Evolutionary conservation across 305 asterid species (phyloP).

Genomic region (Fraxinus sp.): DNA sequence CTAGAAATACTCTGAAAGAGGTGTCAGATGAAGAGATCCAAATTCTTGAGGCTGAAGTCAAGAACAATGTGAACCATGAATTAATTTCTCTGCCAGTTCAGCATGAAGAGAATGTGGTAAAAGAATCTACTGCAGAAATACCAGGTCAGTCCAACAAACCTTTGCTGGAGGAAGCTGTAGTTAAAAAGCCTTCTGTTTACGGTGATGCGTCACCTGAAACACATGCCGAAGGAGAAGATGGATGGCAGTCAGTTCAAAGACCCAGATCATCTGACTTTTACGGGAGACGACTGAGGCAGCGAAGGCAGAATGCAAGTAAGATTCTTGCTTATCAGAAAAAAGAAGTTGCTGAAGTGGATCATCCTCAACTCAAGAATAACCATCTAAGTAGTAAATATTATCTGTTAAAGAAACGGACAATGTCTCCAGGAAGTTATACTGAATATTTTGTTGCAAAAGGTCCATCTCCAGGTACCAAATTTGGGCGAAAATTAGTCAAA

Average conservation of each 20-base stretch:
- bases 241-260: conserved; percentile 96
- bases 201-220: conserved; percentile 50
- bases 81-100: conserved; percentile 39
- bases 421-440: conserved; percentile 65
- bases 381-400: conserved; percentile 64
- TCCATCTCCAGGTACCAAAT: conserved; percentile 60
- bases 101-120: conserved; percentile 39
- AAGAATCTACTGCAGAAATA: conserved; percentile 39
- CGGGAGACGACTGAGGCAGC: conserved; percentile 73
- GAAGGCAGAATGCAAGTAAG: conserved; percentile 60
- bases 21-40: conserved; percentile 50
- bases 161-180: conserved; percentile 39
- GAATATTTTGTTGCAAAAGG: conserved; percentile 81
- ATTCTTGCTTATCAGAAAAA: conserved; percentile 68
- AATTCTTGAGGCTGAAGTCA: conserved; percentile 40
- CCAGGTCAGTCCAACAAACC: conserved; percentile 41
- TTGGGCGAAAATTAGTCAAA: conserved; percentile 73
- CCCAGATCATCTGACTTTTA: conserved; percentile 78
- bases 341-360: conserved; percentile 68
- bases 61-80: conserved; percentile 31
- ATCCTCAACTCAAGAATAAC: conserved; percentile 56
- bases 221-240: conserved; percentile 84
- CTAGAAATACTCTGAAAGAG: conserved; percentile 41
- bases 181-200: conserved; percentile 30
- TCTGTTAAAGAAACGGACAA: conserved; percentile 62